Evolutionary conservation across 768 basidiomycete genomes (phyloP), one percentile per base, ranked within the genome.

Genomic region (Boletus insuetus): DNA sequence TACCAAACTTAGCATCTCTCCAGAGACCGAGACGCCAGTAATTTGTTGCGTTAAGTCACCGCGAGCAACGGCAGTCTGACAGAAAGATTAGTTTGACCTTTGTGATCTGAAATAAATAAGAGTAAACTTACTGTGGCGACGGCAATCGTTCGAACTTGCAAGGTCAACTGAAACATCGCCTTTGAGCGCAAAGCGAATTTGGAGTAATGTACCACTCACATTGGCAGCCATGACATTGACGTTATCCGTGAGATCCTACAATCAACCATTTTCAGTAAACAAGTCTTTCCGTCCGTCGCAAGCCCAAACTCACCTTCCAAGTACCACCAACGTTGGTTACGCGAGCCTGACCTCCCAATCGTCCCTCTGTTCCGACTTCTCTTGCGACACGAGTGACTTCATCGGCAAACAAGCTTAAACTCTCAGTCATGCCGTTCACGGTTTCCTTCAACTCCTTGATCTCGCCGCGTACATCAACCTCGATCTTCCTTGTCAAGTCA

Each of bases 181-280:
- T 17, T 9, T 68, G 38, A 66, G 55, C 17, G 4, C 22, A 31
- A 6, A 47, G 20, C 38, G 7, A 50, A 7, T 19, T 6, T 22
- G 8, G 6, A 53, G 17, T 24, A 38, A 13, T 43, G 46, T 43
- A 43, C 8, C 14, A 78, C 85, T 58, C 61, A 91, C 88, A 64
- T 97, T 97, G 40, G 85, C 85, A 40, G 94, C 94, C 94, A 96
- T 96, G 64, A 92, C 84, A 68, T 96, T 97, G 62, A 97, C 94
- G 71, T 92, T 94, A 67, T 95, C 92, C 46, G 94, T 95, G 74
- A 98, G 77, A 68, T 94, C 90, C 76, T 82, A 65, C 40, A 51
- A 53, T 6, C 69, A 69, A 1, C 51, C 52, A 11, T 53, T 7
- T 42, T 59, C 17, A 63, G 32, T 24, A 22, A 24, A 47, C 12